Evolutionary conservation across 2,329 filamentous ascomycete species (phyloP).

Genomic region (Sporothrix luriei): DNA sequence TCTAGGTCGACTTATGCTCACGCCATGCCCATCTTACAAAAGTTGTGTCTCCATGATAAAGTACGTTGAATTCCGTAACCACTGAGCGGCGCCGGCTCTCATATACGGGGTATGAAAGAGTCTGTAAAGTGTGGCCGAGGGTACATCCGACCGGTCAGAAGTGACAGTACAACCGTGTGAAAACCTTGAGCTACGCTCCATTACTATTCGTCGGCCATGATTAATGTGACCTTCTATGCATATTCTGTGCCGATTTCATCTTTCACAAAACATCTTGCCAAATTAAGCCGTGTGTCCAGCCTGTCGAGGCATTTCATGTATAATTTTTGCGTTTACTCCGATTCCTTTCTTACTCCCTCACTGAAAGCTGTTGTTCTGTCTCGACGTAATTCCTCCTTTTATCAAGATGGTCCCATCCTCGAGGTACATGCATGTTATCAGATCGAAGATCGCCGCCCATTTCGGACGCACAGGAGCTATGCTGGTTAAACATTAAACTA

Average conservation of each 20-base stretch:
- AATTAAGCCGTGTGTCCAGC: neutral
- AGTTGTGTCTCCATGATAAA: neutral
- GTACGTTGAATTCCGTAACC: neutral
- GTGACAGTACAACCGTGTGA: neutral
- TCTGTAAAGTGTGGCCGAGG: neutral
- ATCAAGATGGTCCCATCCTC: neutral
- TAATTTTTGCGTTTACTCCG: neutral
- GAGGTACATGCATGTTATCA: slow-evolving; percentile 27
- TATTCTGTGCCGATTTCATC: neutral
- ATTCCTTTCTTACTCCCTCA: neutral
- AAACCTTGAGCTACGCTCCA: too few species aligned
- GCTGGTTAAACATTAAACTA: too few species aligned
- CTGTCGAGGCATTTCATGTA: neutral
- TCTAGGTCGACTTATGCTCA: too few species aligned
- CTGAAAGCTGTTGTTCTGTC: neutral
- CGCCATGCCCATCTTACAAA: neutral
- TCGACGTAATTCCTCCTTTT: neutral
- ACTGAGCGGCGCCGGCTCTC: neutral
- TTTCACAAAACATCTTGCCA: neutral
- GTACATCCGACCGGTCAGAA: too few species aligned
- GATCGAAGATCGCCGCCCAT: slow-evolving; percentile 20
- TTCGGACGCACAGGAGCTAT: neutral
- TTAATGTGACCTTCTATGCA: neutral
- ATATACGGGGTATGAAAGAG: slow-evolving; percentile 1
- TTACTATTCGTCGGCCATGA: too few species aligned